Base-by-base conservation (phyloP, 345 rosid genomes). In the Hibiscus trionum region DNA sequence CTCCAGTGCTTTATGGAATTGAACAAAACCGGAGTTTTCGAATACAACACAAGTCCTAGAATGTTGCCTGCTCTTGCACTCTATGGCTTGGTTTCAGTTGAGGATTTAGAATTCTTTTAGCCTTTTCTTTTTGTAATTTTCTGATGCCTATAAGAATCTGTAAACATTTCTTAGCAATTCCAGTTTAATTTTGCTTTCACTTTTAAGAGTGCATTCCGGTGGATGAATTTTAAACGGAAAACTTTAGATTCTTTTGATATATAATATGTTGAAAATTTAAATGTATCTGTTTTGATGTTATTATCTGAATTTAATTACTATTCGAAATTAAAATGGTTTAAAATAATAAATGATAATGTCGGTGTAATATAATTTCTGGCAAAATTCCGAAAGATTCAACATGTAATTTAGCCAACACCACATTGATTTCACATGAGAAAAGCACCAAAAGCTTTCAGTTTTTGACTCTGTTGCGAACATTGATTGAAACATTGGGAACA, bases 1-100 rank as follows among this genome's bases (percentile, higher is more conserved):
- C 68, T 77, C 65, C 81, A 75, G 11, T 31, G 65, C 16, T 61
- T 31, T 2, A 61, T 61, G 65, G 11, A 31, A 10, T 3, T 61
- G 4, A 61, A 31, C 42, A 7, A 31, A 6, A 4, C 1, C 2
- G 9, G 4, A 4, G 81, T 49, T 49, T 61, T 61, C 9, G 21
- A 61, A 31, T 2, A 8, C 11, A 3, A 31, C 10, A 0, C 17
- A 4, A 14, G 4, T 3, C 10, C 44, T 39, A 39, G 1, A 31
- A 15, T 31, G 21, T 5, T 61, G 19, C 42, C 64, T 61, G 17
- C 19, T 27, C 39, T 61, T 7, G 42, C 17, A 29, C 16, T 61
- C 1, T 61, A 61, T 11, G 65, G 65, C 12, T 5, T 61, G 4
- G 11, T 61, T 31, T 31, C 21, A 15, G 17, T 0, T 0, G 1